These are phyloP conservation scores for Aspergillus sojae DNA, from an alignment of 2,329 filamentous ascomycete genomes.

Conservation along the genomic window DNA sequence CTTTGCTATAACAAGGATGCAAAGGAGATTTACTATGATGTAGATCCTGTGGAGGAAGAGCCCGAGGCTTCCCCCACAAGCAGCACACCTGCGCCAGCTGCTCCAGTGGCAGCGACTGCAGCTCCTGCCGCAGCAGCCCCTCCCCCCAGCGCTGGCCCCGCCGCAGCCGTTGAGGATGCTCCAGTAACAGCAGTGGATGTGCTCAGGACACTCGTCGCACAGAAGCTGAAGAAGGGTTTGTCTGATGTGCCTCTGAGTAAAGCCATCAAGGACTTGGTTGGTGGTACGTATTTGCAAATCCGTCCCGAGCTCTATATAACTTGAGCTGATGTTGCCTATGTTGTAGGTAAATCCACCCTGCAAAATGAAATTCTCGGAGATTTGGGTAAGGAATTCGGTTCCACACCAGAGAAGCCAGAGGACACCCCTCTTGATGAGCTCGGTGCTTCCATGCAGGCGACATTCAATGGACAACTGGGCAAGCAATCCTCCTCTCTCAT, in stretches of 20 bases:
- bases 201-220: constrained; percentile 83
- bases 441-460: constrained; percentile 91
- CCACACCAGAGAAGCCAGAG: constrained; percentile 97
- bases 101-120: constrained; percentile 53
- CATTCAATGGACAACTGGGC: constrained; percentile 97
- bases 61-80: constrained; percentile 55
- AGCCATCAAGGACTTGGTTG: constrained; percentile 97
- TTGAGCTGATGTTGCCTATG: neutral
- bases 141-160: constrained; percentile 76
- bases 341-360: constrained; percentile 88
- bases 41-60: constrained; percentile 92
- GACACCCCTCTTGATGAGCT: constrained; percentile 95
- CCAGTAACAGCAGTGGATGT: constrained; percentile 90
- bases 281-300: constrained; percentile 65
- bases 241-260: constrained; percentile 89
- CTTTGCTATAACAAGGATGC: constrained; percentile 99
- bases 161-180: constrained; percentile 80
- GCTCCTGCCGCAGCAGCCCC: constrained; percentile 57
- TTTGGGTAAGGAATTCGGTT: constrained; percentile 96
- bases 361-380: constrained; percentile 99
- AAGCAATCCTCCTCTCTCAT: constrained; percentile 94
- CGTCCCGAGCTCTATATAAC: neutral
- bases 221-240: constrained; percentile 95
- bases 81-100: constrained; percentile 43
- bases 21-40: constrained; percentile 99